A percentile compares a stretch with the other conserved stretches of the same genome.
phyloP scores from a whole-genome alignment of 169 alveolate genomes.

The Eimeria sp. region DNA sequence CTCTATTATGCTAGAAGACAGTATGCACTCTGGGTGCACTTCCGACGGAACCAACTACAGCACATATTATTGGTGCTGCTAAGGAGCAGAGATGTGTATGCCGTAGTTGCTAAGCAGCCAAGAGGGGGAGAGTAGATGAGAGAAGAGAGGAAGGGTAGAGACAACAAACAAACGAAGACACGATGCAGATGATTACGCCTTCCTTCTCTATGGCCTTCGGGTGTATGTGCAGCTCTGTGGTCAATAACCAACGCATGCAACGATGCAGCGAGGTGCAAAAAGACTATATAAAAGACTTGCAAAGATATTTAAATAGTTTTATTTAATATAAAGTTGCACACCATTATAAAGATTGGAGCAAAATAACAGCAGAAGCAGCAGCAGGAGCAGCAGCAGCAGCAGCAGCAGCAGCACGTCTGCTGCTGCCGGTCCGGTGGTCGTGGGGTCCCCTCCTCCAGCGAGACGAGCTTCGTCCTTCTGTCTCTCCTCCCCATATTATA shows the following conservation, averaged over 20 bases:
- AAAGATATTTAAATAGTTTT: neutral
- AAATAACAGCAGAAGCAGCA: neutral
- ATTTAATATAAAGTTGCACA: neutral
- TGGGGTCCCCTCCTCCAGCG: slow-evolving; percentile 30
- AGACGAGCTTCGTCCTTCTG: neutral
- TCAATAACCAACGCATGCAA: too few species aligned
- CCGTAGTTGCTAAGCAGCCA: too few species aligned
- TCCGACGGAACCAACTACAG: too few species aligned
- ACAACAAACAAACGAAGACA: too few species aligned
- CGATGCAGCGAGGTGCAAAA: too few species aligned
- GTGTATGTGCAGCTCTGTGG: neutral
- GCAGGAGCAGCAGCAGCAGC: neutral
- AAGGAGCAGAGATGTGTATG: too few species aligned
- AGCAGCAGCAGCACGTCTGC: neutral
- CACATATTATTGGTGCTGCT: too few species aligned
- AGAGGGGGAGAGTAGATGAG: too few species aligned
- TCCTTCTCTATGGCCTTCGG: neutral
- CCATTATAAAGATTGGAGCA: neutral
- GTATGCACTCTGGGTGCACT: too few species aligned
- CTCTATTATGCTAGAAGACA: too few species aligned
- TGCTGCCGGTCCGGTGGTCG: slow-evolving; percentile 30
- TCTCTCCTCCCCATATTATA: neutral
- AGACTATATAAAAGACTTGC: neutral
- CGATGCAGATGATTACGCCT: too few species aligned
- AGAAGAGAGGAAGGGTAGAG: too few species aligned